Percentiles rank a stretch among this genome's conserved stretches.
Conservation (phyloP, 192 early-diverging fungal species). For the Funneliformis mosseae region DNA sequence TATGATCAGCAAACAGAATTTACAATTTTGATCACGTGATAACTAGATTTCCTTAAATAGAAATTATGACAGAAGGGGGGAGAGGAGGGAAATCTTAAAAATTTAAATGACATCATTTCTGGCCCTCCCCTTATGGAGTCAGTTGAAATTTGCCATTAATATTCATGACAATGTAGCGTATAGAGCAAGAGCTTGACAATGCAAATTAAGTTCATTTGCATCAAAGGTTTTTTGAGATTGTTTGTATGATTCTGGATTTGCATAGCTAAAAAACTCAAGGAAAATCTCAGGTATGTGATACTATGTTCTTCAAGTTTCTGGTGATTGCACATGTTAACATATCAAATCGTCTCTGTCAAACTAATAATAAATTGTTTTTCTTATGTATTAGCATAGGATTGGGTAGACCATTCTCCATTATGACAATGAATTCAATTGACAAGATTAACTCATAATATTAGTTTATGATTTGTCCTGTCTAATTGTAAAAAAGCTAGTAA, state of each 20-base stretch:
- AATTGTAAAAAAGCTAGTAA: background rate
- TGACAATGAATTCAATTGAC: background rate
- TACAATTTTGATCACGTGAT: too few relatives aligned
- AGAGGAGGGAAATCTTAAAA: background rate
- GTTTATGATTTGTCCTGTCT: background rate
- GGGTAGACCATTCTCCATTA: too few relatives aligned
- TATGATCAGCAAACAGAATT: too few relatives aligned
- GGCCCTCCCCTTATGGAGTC: too few relatives aligned
- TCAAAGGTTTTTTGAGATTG: too few relatives aligned
- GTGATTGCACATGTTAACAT: too few relatives aligned
- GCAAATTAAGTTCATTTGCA: too few relatives aligned
- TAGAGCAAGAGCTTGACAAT: background rate
- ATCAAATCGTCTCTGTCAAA: too few relatives aligned
- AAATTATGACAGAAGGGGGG: too few relatives aligned
- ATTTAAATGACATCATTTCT: too few relatives aligned
- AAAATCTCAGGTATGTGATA: background rate
- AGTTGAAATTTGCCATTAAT: background rate
- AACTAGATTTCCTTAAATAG: too few relatives aligned
- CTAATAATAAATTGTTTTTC: background rate
- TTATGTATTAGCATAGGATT: background rate
- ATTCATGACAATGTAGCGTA: background rate
- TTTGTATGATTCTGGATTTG: too few relatives aligned
- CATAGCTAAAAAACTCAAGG: background rate
- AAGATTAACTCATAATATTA: background rate
- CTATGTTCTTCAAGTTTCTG: background rate